phyloP scores from a whole-genome alignment of 176 grass and related monocot genomes.

The Avena atlantica region DNA sequence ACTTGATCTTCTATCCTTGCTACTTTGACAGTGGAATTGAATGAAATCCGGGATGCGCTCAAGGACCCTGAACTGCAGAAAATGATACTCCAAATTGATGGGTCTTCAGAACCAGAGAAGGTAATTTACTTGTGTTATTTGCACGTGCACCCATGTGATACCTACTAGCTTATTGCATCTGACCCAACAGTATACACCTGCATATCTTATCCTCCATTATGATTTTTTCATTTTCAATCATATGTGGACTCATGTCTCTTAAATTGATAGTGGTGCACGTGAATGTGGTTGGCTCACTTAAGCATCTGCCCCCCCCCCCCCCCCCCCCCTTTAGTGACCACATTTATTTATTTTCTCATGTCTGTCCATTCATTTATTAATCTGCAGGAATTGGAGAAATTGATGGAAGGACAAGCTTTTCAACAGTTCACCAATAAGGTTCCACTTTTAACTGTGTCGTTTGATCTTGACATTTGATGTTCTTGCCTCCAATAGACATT shows the following conservation, averaged over 20 bases:
- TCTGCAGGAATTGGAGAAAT: slow-evolving; percentile 72
- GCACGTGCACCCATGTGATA: background rate
- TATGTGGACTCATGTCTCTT: background rate
- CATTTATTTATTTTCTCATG: slow-evolving; percentile 28
- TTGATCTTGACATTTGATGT: background rate
- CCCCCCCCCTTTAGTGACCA: background rate
- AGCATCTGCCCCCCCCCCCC: background rate
- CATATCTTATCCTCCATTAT: slow-evolving; percentile 29
- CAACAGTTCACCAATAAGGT: slow-evolving; percentile 73
- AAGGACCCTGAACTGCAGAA: slow-evolving; percentile 64
- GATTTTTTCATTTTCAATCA: background rate
- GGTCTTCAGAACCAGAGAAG: slow-evolving; percentile 71
- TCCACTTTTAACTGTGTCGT: background rate
- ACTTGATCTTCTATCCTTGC: slow-evolving; percentile 25
- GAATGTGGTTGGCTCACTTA: background rate
- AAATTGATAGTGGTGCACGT: background rate
- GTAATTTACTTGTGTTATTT: slow-evolving; percentile 48
- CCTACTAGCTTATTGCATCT: slow-evolving; percentile 22
- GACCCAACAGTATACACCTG: slow-evolving; percentile 11
- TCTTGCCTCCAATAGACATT: slow-evolving; percentile 1
- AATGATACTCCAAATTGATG: slow-evolving; percentile 67
- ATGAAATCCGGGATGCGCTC: slow-evolving; percentile 64
- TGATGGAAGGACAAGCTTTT: slow-evolving; percentile 64
- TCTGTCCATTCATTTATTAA: background rate
- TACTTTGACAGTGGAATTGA: slow-evolving; percentile 54